Percentiles rank a stretch among this genome's conserved stretches.
Evolutionary conservation across 2,329 filamentous ascomycete genomes (phyloP).

Genomic region (Colletotrichum orbiculare): DNA sequence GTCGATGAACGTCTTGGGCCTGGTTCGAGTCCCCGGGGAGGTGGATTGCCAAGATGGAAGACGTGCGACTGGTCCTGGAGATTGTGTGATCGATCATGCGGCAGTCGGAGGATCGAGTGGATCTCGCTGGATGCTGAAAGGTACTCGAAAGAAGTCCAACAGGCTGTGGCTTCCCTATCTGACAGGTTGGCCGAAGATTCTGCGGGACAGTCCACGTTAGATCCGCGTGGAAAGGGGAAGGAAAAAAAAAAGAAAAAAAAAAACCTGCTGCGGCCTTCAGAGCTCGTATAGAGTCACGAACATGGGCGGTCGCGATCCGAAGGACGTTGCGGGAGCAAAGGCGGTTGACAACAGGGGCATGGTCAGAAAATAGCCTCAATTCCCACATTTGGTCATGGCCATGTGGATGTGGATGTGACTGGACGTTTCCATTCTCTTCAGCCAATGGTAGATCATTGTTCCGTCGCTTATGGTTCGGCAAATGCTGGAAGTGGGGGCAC

Average conservation of each 20-base stretch:
- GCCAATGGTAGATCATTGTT: neutral
- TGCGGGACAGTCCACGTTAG: too few species aligned
- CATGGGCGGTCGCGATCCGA: neutral
- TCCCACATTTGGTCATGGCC: neutral
- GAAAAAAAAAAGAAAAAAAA: too few species aligned
- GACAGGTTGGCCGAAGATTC: too few species aligned
- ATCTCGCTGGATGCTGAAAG: conserved; percentile 1
- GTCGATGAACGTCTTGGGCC: neutral
- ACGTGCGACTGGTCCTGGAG: conserved; percentile 8
- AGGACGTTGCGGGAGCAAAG: neutral
- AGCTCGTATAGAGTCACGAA: neutral
- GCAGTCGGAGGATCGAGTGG: conserved; percentile 1
- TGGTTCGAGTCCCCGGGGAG: conserved; percentile 1
- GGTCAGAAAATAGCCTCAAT: conserved; percentile 15
- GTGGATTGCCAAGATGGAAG: conserved; percentile 13
- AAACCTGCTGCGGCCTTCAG: too few species aligned
- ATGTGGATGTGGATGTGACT: neutral
- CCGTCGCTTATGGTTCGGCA: conserved; percentile 14
- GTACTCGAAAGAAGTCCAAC: neutral
- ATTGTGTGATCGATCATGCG: conserved; percentile 5
- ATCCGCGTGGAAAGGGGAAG: too few species aligned
- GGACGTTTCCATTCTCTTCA: too few species aligned
- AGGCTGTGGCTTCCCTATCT: neutral
- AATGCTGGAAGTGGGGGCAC: too few species aligned
- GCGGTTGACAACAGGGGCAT: neutral